Evolutionary conservation across 2,329 filamentous ascomycete genomes (phyloP).

Genomic region (Fusarium pininemorale): DNA sequence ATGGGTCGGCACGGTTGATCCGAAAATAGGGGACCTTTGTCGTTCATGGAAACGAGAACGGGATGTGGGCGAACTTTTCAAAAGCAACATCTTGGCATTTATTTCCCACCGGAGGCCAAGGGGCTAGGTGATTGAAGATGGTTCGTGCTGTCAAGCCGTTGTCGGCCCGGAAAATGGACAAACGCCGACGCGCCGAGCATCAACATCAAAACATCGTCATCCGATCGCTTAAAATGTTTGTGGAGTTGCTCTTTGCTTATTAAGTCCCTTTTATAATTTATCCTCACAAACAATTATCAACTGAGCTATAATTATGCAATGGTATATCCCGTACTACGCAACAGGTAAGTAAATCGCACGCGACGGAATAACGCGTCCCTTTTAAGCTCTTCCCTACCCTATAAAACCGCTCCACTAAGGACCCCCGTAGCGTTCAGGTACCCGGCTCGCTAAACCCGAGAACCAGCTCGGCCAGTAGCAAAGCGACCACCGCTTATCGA

Average conservation of each 20-base stretch:
- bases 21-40: background rate
- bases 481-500: background rate
- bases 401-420: background rate
- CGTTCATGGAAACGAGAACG: too few relatives aligned
- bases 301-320: background rate
- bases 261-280: background rate
- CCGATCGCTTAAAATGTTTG: fast-evolving
- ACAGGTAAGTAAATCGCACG: background rate
- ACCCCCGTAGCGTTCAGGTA: background rate
- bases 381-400: background rate
- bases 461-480: background rate
- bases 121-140: fast-evolving
- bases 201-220: fast-evolving
- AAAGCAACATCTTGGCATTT: background rate
- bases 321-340: background rate
- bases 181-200: too few relatives aligned
- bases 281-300: background rate
- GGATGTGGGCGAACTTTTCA: background rate
- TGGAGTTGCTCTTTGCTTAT: fast-evolving
- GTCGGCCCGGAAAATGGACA: background rate
- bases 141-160: background rate
- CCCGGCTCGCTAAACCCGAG: background rate
- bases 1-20: background rate
- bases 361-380: background rate
- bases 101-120: background rate